Evolutionary conservation across 1,284 basidiomycete genomes (phyloP).

Genomic region (Tausonia pullulans): DNA sequence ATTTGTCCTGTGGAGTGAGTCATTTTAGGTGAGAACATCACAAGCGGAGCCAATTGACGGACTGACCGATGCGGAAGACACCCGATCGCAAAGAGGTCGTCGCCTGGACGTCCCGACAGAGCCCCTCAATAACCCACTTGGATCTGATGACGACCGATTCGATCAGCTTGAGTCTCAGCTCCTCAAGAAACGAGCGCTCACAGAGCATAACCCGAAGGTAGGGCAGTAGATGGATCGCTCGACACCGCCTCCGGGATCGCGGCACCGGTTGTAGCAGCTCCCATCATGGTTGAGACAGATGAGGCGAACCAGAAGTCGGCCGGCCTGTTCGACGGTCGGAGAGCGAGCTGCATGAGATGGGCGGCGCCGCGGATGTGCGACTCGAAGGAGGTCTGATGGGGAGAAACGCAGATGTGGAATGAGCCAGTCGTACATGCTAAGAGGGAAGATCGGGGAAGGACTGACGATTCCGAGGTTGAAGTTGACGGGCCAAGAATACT

Average conservation of each 20-base stretch:
- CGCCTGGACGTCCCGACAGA: slow-evolving; percentile 39
- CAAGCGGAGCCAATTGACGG: too few relatives aligned
- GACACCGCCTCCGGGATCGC: slow-evolving; percentile 36
- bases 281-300: slow-evolving; percentile 33
- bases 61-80: slow-evolving; percentile 35
- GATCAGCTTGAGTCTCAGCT: too few relatives aligned
- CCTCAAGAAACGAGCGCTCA: slow-evolving; percentile 11
- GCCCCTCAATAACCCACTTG: slow-evolving; percentile 53
- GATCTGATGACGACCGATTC: slow-evolving; percentile 1
- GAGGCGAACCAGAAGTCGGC: slow-evolving; percentile 49
- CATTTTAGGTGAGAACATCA: too few relatives aligned
- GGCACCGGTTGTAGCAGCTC: slow-evolving; percentile 16
- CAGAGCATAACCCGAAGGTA: slow-evolving; percentile 46
- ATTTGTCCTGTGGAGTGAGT: slow-evolving; percentile 26
- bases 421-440: too few relatives aligned
- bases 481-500: slow-evolving; percentile 42
- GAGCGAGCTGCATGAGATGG: slow-evolving; percentile 44
- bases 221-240: slow-evolving; percentile 34
- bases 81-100: slow-evolving; percentile 32
- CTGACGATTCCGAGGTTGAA: slow-evolving; percentile 35
- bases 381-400: slow-evolving; percentile 38
- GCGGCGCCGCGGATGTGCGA: slow-evolving; percentile 43
- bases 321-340: slow-evolving; percentile 30
- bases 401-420: not conserved
- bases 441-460: not conserved